Conservation (phyloP, 2,329 filamentous ascomycete species). For the Ophiocordyceps unilateralis region DNA sequence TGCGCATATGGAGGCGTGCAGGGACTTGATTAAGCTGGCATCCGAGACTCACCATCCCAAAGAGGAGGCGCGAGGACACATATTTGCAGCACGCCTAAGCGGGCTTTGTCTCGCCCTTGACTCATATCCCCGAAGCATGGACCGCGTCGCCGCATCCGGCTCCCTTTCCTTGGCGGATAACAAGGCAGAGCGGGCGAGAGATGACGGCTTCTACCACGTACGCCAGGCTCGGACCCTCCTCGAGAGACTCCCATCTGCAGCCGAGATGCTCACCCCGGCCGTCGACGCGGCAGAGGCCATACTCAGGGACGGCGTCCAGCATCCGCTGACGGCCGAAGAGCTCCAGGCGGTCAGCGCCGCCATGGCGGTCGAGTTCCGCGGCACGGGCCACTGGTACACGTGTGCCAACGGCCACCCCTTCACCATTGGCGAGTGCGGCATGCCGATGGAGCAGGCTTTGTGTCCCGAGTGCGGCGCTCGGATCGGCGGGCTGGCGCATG, state of each 20-base stretch:
- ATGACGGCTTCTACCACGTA: conserved; percentile 6
- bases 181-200: background rate
- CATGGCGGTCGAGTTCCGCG: conserved; percentile 30
- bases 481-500: conserved; percentile 33
- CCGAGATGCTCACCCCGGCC: conserved; percentile 20
- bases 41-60: conserved; percentile 15
- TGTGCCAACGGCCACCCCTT: conserved; percentile 42
- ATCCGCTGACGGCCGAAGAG: conserved; percentile 30
- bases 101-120: conserved; percentile 13
- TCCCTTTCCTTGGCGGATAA: background rate
- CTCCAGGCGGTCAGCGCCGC: conserved; percentile 30
- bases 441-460: conserved; percentile 40
- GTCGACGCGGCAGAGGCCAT: conserved; percentile 27
- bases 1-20: conserved; percentile 20
- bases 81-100: conserved; percentile 31
- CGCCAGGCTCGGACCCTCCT: conserved; percentile 6
- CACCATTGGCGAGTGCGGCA: conserved; percentile 48
- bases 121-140: background rate
- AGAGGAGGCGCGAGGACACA: conserved; percentile 30
- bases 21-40: conserved; percentile 21
- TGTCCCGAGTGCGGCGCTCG: conserved; percentile 44
- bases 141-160: rapidly evolving
- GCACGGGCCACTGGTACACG: conserved; percentile 45
- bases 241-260: conserved; percentile 9
- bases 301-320: conserved; percentile 30